Percentiles rank a stretch among this genome's conserved stretches.
Evolutionary conservation across 2,329 filamentous ascomycete species (phyloP).

Genomic region (Ophiocordyceps camponoti-saundersi): DNA sequence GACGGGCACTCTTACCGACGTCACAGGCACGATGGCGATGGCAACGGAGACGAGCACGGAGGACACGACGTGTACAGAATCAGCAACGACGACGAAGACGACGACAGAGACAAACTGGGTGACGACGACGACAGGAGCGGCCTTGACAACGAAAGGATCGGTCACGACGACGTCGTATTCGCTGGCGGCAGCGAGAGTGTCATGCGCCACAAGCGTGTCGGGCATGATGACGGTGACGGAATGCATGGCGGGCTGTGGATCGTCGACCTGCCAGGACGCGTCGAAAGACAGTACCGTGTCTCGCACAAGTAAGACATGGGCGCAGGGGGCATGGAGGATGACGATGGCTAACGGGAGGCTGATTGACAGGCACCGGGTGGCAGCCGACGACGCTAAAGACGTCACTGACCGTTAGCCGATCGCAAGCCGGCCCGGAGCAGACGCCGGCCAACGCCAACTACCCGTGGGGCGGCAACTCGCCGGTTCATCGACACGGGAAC

Average conservation of each 20-base stretch:
- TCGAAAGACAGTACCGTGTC: not conserved
- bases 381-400: constrained; percentile 5
- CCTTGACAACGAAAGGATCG: not conserved
- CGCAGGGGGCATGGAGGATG: not conserved
- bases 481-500: constrained; percentile 17
- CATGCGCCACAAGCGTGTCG: not conserved
- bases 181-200: not conserved
- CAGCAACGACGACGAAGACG: not conserved
- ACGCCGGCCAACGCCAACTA: constrained; percentile 12
- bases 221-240: not conserved
- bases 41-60: not conserved
- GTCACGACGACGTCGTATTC: not conserved
- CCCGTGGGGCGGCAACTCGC: constrained; percentile 19
- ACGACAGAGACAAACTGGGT: too few species aligned
- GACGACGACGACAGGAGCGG: too few species aligned
- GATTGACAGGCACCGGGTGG: not conserved
- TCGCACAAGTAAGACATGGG: not conserved
- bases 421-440: not conserved
- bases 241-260: not conserved
- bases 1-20: not conserved
- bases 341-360: not conserved
- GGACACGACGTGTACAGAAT: not conserved
- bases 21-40: not conserved
- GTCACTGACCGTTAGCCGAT: constrained; percentile 2
- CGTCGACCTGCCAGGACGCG: not conserved